Evolutionary conservation across 805 yeast species (phyloP).

Genomic region (Barnettozyma pratensis): DNA sequence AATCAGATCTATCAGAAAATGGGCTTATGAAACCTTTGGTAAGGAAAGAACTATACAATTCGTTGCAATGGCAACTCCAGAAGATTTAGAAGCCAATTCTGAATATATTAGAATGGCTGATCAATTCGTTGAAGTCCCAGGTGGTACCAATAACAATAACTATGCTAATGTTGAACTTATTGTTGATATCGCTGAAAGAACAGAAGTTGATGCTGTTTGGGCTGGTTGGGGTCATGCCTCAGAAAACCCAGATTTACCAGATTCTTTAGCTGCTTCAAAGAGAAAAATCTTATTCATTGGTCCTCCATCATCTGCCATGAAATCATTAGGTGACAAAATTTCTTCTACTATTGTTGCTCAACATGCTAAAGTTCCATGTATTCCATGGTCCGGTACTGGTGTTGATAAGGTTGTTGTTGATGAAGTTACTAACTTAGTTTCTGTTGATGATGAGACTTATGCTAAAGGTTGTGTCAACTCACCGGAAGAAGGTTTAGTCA

Average conservation of each 20-base stretch:
- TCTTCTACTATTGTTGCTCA: constrained; percentile 98
- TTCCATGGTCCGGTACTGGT: constrained; percentile 99
- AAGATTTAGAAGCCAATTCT: constrained; percentile 93
- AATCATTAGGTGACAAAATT: constrained; percentile 98
- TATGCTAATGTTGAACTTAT: constrained; percentile 97
- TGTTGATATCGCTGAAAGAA: constrained; percentile 95
- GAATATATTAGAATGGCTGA: constrained; percentile 99
- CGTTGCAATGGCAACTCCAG: constrained; percentile 99
- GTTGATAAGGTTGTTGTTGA: constrained; percentile 78
- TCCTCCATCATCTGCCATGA: constrained; percentile 99
- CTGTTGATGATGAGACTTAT: constrained; percentile 81
- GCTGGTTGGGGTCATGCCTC: constrained; percentile 99
- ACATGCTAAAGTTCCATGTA: constrained; percentile 97
- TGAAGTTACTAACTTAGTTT: constrained; percentile 66
- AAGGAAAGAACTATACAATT: constrained; percentile 90
- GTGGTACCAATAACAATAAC: constrained; percentile 98
- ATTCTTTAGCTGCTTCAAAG: constrained; percentile 87
- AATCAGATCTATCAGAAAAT: constrained; percentile 93
- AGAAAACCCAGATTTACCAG: constrained; percentile 96
- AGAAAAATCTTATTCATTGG: constrained; percentile 91
- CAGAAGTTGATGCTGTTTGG: constrained; percentile 98
- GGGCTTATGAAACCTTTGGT: constrained; percentile 99
- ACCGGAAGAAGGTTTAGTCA: constrained; percentile 84
- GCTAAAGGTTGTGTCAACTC: constrained; percentile 80
- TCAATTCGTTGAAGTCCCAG: constrained; percentile 96